Evolutionary conservation across 192 early-diverging fungal species (phyloP), one percentile per base, ranked within the genome.

Genomic region (Mortierella antarctica): DNA sequence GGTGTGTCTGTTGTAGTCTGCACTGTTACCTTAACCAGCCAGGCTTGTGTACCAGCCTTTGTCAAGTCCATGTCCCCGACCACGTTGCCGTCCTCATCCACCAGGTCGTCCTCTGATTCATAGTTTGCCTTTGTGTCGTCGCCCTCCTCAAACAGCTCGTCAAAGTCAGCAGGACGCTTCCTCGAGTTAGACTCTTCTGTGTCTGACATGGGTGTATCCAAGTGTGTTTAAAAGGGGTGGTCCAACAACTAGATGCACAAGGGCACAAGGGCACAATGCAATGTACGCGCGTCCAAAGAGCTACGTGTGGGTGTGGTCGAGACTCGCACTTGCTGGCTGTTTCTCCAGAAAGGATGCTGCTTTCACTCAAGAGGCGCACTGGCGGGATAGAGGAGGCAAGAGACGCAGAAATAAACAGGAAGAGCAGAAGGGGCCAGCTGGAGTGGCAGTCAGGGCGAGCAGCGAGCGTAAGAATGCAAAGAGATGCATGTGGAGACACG

Each of bases 11-110:
- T 31, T 31, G n/a, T n/a, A n/a, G n/a, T n/a, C n/a, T n/a, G n/a
- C n/a, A n/a, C 13, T 15, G 12, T 57, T 83, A 87, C 88, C 79
- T 99, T 99, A 45, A 98, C 95, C 9, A 98, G 89, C 96, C 96
- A 98, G 17, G 95, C 91, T 78, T 96, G 94, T 55, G 86, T 92
- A 2, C 83, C 88, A 12, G 90, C 71, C 40, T 90, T 86, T 18
- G 89, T 81, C 69, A 94, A 76, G 59, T 91, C 86, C n/a, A 95
- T 73, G 46, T 91, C 89, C 17, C 93, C 94, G 11, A 81, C 89
- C 50, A 93, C 91, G 20, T 95, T 93, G 53, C 92, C 91, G 40
- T 84, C 83, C 45, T 87, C 86, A 53, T 86, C 85, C 23, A 83
- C 70, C n/a, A 86, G 67, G 49, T 86, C 87, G 21, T 83, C 87